A percentile compares a stretch with the other conserved stretches of the same genome.
Evolutionary conservation across 208 protist genomes (phyloP).

Genomic region (Acanthamoeba triangularis): DNA sequence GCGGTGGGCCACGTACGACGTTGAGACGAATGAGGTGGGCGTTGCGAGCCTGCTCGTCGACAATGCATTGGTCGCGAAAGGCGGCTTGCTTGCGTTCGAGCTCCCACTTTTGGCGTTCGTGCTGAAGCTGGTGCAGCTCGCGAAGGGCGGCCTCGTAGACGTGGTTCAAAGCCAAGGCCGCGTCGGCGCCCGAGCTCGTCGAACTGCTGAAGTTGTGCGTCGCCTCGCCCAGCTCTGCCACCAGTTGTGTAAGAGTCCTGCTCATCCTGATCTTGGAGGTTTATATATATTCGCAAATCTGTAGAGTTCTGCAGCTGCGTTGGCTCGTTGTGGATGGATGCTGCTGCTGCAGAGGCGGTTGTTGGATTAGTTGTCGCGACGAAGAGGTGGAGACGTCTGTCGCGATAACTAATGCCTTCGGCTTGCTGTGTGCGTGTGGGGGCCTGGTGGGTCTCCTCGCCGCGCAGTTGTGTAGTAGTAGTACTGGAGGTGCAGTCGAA

Average conservation of each 20-base stretch:
- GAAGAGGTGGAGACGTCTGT: not conserved
- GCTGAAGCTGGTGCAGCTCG: slow-evolving; percentile 8
- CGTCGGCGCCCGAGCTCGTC: not conserved
- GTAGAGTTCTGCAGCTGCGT: not conserved
- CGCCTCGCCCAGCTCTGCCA: slow-evolving; percentile 2
- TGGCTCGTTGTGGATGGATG: not conserved
- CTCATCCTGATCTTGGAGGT: not conserved
- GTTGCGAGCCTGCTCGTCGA: slow-evolving; percentile 7
- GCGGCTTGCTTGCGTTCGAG: not conserved
- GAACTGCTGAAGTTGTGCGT: not conserved
- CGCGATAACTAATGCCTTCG: not conserved
- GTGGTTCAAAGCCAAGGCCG: not conserved
- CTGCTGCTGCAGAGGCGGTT: not conserved
- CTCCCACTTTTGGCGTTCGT: slow-evolving; percentile 9
- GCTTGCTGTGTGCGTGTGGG: not conserved
- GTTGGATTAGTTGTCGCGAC: not conserved
- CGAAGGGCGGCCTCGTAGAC: not conserved
- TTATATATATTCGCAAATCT: not conserved
- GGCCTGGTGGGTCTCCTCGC: not conserved
- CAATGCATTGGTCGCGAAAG: not conserved
- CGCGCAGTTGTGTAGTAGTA: too few relatives aligned
- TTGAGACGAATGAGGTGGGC: slow-evolving; percentile 22
- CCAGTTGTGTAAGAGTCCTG: not conserved
- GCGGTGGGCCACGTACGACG: not conserved
- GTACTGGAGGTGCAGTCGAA: not conserved